phyloP scores from a whole-genome alignment of 2,329 filamentous ascomycete genomes.

The Arthrobotrys iridis region DNA sequence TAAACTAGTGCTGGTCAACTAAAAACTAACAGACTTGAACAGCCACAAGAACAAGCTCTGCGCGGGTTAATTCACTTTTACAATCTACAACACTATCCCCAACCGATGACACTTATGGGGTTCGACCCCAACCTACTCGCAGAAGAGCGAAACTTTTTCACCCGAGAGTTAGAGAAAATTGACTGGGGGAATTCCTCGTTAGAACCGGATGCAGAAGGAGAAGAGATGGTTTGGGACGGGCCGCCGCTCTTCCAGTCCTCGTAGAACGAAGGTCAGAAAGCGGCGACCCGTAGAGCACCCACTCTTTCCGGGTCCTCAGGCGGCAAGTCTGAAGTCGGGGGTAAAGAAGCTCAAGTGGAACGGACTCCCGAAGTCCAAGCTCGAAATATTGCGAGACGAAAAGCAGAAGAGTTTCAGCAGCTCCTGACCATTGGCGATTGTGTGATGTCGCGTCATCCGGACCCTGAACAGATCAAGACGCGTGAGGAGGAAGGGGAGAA shows the following conservation, averaged over 20 bases:
- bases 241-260: constrained; percentile 49
- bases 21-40: background rate
- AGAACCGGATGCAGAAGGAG: constrained; percentile 66
- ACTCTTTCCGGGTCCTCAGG: background rate
- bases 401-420: background rate
- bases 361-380: background rate
- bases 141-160: constrained; percentile 82
- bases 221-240: constrained; percentile 47
- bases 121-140: constrained; percentile 68
- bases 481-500: background rate
- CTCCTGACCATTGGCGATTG: constrained; percentile 8
- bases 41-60: constrained; percentile 86
- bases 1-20: background rate
- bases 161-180: constrained; percentile 76
- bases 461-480: background rate
- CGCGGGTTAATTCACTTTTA: constrained; percentile 93
- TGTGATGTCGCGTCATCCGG: background rate
- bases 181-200: constrained; percentile 61
- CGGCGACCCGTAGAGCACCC: background rate
- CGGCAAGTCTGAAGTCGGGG: background rate
- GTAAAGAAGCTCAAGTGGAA: background rate
- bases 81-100: constrained; percentile 65
- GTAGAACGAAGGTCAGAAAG: constrained; percentile 33
- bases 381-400: background rate
- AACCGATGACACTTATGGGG: constrained; percentile 59